Evolutionary conservation across 148 eudicot species (phyloP).

Genomic region (Nyssa sinensis): DNA sequence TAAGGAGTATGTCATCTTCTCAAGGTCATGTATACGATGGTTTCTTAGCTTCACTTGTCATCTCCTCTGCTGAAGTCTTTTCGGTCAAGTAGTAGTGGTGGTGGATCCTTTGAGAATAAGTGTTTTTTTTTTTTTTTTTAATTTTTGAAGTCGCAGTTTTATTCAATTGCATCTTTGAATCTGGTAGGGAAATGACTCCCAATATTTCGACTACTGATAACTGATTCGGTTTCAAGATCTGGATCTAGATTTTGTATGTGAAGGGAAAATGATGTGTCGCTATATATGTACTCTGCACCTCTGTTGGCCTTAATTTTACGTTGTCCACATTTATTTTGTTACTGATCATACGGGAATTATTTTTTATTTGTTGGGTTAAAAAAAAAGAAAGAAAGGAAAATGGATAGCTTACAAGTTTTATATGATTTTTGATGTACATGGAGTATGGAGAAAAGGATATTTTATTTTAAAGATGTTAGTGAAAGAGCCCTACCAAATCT

Average conservation of each 20-base stretch:
- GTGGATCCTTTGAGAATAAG: background rate
- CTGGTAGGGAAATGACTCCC: background rate
- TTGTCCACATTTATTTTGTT: no score
- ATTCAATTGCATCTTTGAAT: background rate
- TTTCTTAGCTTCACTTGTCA: background rate
- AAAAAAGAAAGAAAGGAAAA: background rate
- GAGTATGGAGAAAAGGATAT: background rate
- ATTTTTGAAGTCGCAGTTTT: background rate
- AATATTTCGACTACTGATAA: background rate
- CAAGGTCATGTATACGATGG: background rate
- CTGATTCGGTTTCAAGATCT: background rate
- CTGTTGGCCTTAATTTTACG: no score
- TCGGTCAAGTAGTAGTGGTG: background rate
- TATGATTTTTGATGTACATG: background rate
- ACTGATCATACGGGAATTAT: no score
- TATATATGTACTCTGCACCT: no score
- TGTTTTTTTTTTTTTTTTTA: background rate
- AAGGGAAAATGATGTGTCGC: no score
- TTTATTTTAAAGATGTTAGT: no score
- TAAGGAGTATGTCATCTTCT: background rate
- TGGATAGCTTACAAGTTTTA: background rate
- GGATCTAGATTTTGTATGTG: background rate
- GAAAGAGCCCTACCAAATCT: no score
- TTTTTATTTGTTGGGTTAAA: background rate
- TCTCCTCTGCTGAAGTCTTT: background rate